Evolutionary conservation across 2,329 filamentous ascomycete genomes (phyloP).

Genomic region (Fusarium mangiferae): DNA sequence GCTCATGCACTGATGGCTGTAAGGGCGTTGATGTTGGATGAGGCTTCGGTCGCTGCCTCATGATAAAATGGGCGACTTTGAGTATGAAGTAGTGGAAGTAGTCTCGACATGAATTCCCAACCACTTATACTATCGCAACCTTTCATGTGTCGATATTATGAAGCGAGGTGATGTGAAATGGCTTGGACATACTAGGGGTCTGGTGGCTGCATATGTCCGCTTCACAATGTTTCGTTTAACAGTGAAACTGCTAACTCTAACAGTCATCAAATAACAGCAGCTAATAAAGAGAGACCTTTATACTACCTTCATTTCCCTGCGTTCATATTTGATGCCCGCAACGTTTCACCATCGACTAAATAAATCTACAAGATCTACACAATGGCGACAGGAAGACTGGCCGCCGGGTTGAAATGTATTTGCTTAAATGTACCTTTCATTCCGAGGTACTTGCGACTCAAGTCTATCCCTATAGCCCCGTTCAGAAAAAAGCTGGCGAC

Average conservation of each 20-base stretch:
- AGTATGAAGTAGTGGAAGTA: slow-evolving; percentile 14
- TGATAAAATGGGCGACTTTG: slow-evolving; percentile 4
- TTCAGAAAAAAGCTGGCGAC: neutral
- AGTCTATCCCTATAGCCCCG: neutral
- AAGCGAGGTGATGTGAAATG: neutral
- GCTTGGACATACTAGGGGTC: neutral
- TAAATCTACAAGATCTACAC: neutral
- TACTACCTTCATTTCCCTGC: neutral
- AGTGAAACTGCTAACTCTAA: neutral
- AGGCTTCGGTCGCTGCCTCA: slow-evolving; percentile 1
- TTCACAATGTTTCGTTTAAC: neutral
- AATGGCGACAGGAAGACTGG: neutral
- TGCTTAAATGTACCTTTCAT: neutral
- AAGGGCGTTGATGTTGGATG: slow-evolving; percentile 13
- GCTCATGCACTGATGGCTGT: slow-evolving; percentile 1
- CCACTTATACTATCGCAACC: neutral
- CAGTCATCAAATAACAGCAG: neutral
- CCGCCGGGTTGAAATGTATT: neutral
- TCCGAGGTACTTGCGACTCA: neutral
- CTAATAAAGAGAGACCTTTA: neutral
- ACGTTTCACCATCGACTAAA: neutral
- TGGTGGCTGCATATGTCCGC: neutral
- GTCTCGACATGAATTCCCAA: slow-evolving; percentile 20
- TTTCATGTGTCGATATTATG: neutral
- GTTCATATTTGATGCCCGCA: neutral